Percentiles rank a stretch among this genome's conserved stretches.
Conservation (phyloP, 2,329 filamentous ascomycete species). For the Phoma sp. region DNA sequence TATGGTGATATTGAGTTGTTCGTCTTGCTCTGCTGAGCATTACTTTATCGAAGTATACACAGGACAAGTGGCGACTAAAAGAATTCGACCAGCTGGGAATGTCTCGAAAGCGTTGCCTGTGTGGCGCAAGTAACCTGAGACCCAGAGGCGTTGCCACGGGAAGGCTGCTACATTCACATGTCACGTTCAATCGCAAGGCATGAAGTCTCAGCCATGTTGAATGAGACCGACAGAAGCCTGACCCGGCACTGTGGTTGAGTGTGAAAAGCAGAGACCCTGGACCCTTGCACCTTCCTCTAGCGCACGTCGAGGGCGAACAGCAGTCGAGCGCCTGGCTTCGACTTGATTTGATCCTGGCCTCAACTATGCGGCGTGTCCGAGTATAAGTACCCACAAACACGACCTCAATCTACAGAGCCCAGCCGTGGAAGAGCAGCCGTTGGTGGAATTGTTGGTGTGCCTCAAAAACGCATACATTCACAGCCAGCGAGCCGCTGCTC, state of each 20-base stretch:
- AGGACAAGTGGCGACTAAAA: conserved; percentile 29
- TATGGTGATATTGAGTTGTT: too few relatives aligned
- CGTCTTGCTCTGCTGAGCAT: too few relatives aligned
- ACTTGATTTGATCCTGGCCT: background rate
- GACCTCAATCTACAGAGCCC: too few relatives aligned
- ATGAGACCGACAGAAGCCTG: conserved; percentile 9
- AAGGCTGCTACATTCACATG: conserved; percentile 8
- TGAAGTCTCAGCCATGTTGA: conserved; percentile 3
- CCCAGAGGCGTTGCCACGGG: background rate
- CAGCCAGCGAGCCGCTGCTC: conserved; percentile 13
- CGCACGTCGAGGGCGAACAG: background rate
- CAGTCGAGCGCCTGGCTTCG: conserved; percentile 3
- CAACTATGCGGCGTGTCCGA: too few relatives aligned
- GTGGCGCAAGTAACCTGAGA: background rate
- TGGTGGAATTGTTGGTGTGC: too few relatives aligned
- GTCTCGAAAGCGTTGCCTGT: background rate
- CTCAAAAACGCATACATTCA: background rate
- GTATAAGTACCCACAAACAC: too few relatives aligned
- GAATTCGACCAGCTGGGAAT: conserved; percentile 3
- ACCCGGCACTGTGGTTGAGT: conserved; percentile 8
- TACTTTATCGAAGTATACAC: conserved; percentile 29
- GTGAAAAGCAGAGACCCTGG: background rate
- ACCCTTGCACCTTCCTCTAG: background rate
- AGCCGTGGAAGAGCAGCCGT: too few relatives aligned
- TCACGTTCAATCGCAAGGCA: background rate